Evolutionary conservation across 164 flowering plant genomes (phyloP).

Genomic region (Amborella trichopoda): DNA sequence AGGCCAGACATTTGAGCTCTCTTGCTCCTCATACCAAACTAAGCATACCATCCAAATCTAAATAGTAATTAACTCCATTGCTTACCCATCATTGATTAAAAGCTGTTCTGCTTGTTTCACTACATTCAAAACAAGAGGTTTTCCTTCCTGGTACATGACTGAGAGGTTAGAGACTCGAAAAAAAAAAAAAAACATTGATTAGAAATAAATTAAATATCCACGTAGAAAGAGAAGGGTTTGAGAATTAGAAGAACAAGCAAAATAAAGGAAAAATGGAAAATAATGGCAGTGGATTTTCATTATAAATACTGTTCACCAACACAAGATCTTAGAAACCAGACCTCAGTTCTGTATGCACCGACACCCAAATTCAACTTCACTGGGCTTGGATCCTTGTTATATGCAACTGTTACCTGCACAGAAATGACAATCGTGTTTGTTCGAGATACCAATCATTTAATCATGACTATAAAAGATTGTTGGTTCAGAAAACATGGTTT

Average conservation of each 20-base stretch:
- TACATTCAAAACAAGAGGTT: constrained; percentile 88
- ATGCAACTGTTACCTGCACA: constrained; percentile 87
- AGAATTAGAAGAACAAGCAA: no score
- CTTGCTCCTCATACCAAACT: no score
- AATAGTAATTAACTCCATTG: background rate
- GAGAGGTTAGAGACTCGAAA: no score
- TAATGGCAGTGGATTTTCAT: background rate
- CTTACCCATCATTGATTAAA: constrained; percentile 56
- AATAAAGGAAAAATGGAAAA: no score
- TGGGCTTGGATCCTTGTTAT: constrained; percentile 90
- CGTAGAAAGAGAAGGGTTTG: no score
- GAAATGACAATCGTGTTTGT: no score
- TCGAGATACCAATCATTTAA: no score
- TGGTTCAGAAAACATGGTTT: no score
- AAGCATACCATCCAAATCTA: background rate
- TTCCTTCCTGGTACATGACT: constrained; percentile 61
- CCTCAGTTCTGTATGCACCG: constrained; percentile 99
- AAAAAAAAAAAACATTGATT: background rate
- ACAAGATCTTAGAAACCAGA: constrained; percentile 8
- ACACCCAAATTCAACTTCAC: constrained; percentile 91
- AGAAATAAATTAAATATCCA: background rate
- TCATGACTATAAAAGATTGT: no score
- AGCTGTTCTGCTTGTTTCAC: constrained; percentile 77
- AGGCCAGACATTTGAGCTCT: background rate
- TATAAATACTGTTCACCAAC: background rate